Evolutionary conservation across 2,329 filamentous ascomycete genomes (phyloP).

Genomic region (Curvularia sp.): DNA sequence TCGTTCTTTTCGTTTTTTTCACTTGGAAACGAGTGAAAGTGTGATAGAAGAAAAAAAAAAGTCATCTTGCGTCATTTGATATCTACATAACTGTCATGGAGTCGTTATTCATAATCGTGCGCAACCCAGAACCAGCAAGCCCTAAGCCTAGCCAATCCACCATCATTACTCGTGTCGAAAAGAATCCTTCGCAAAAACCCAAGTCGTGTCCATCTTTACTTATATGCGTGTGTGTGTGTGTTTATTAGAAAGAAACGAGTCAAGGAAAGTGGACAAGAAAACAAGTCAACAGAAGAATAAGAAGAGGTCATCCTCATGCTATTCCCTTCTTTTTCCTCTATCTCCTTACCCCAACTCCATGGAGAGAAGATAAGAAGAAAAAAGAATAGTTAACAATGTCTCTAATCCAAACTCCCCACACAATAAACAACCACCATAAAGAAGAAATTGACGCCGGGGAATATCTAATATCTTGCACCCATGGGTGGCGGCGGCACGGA

Average conservation of each 20-base stretch:
- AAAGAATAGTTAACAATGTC: constrained; percentile 8
- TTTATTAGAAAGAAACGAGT: not conserved
- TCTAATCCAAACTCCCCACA: constrained; percentile 2
- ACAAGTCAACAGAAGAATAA: not conserved
- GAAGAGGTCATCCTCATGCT: constrained; percentile 3
- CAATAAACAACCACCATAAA: not conserved
- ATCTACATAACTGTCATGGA: constrained; percentile 15
- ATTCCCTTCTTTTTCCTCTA: constrained; percentile 2
- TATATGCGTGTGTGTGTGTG: not conserved
- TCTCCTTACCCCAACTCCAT: not conserved
- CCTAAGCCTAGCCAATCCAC: not conserved
- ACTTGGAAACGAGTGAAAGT: not conserved
- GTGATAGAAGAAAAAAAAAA: not conserved
- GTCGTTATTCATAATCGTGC: constrained; percentile 16
- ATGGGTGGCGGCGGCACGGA: constrained; percentile 51
- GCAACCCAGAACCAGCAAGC: not conserved
- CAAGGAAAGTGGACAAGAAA: not conserved
- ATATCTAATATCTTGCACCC: constrained; percentile 45
- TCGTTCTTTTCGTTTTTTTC: not conserved
- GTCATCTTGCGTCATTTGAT: constrained; percentile 6
- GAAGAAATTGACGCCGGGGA: not conserved
- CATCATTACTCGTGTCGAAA: not conserved
- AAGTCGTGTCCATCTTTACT: not conserved
- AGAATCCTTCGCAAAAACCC: not conserved
- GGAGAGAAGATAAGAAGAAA: not conserved